A percentile compares a stretch with the other conserved stretches of the same genome.
These are phyloP conservation scores for Sclerospora graminicola DNA, from an alignment of 352 stramenopile genomes.

Conservation along the genomic window DNA sequence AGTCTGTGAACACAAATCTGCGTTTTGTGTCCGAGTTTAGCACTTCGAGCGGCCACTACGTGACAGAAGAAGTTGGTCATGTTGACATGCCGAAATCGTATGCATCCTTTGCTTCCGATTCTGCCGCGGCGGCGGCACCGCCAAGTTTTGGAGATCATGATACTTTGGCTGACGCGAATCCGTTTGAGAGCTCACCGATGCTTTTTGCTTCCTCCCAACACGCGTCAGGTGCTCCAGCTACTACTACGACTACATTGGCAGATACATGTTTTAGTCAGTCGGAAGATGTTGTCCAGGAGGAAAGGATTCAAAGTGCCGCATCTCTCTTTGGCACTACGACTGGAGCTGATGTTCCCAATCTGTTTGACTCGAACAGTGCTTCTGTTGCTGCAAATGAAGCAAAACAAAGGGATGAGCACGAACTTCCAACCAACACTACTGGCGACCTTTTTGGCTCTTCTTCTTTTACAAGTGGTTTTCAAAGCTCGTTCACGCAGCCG, in stretches of 20 bases:
- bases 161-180: slow-evolving; percentile 23
- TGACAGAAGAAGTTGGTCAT: slow-evolving; percentile 18
- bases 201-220: slow-evolving; percentile 20
- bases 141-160: slow-evolving; percentile 18
- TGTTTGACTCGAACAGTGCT: slow-evolving; percentile 37
- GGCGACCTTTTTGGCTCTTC: slow-evolving; percentile 44
- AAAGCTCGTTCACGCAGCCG: slow-evolving; percentile 23
- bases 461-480: slow-evolving; percentile 20
- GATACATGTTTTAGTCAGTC: slow-evolving; percentile 8
- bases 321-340: slow-evolving; percentile 54
- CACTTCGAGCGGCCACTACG: slow-evolving; percentile 25
- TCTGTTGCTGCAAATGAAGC: slow-evolving; percentile 3
- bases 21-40: slow-evolving; percentile 29
- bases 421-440: slow-evolving; percentile 43
- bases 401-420: slow-evolving; percentile 23
- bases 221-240: slow-evolving; percentile 2
- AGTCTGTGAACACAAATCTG: slow-evolving; percentile 27
- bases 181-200: slow-evolving; percentile 29
- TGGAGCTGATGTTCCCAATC: slow-evolving; percentile 33
- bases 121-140: slow-evolving; percentile 7
- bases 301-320: slow-evolving; percentile 30
- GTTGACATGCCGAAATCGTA: slow-evolving; percentile 15
- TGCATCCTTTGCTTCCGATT: slow-evolving; percentile 17
- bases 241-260: slow-evolving; percentile 1
- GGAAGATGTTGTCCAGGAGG: slow-evolving; percentile 4